Percentiles rank a stretch among this genome's conserved stretches.
These are phyloP conservation scores for Leptodontidium sp. DNA, from an alignment of 2,329 filamentous ascomycete species.

Conservation along the genomic window DNA sequence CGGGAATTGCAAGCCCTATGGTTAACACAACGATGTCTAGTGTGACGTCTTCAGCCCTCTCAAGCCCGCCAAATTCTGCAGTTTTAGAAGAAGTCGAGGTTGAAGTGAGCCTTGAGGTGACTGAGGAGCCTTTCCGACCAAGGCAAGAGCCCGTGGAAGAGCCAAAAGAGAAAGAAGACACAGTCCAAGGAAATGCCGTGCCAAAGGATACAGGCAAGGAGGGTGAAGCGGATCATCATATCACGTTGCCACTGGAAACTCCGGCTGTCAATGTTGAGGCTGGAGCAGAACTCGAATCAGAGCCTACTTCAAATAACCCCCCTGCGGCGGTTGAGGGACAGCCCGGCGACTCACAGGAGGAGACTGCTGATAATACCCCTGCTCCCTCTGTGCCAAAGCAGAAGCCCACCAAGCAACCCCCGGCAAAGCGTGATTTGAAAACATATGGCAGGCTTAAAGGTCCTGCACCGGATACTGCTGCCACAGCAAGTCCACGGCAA, in stretches of 20 bases:
- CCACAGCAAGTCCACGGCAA: slow-evolving; percentile 16
- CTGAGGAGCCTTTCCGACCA: neutral
- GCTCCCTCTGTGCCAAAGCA: neutral
- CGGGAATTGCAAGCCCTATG: neutral
- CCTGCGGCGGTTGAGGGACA: neutral
- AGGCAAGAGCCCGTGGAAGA: neutral
- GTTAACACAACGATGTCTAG: neutral
- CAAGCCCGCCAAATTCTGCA: slow-evolving; percentile 7
- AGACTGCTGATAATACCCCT: neutral
- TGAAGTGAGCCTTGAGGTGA: neutral
- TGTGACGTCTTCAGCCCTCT: slow-evolving; percentile 4
- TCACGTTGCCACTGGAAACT: neutral
- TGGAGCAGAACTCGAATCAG: neutral
- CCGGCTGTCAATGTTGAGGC: neutral
- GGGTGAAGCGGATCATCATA: neutral
- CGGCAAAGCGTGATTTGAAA: slow-evolving; percentile 4
- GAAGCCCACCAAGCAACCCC: neutral
- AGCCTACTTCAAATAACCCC: neutral
- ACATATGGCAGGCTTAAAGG: slow-evolving; percentile 28
- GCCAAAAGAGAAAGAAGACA: neutral
- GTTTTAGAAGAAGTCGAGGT: neutral
- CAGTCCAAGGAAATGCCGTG: neutral
- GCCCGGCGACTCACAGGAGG: neutral
- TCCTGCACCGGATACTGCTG: slow-evolving; percentile 13
- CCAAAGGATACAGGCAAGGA: neutral